phyloP scores from a whole-genome alignment of 73 alveolate species.

The Diophrys sp. region DNA sequence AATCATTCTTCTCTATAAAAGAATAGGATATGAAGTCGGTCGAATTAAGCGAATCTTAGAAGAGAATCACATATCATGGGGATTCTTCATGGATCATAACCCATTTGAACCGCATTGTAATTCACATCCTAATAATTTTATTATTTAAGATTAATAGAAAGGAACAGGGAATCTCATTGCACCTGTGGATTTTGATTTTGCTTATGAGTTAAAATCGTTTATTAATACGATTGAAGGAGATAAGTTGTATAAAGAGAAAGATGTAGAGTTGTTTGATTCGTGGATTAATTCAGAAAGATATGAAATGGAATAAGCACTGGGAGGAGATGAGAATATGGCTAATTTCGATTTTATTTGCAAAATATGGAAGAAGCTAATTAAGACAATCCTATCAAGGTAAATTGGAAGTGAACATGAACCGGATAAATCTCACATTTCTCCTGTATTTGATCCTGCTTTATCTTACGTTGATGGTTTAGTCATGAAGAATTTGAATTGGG shows the following conservation, averaged over 20 bases:
- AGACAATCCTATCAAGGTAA: no score
- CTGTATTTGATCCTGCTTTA: no score
- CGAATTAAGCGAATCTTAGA: constrained; percentile 56
- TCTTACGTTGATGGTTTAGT: no score
- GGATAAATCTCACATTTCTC: no score
- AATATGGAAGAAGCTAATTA: no score
- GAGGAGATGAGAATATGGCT: constrained; percentile 76
- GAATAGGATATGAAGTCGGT: constrained; percentile 73
- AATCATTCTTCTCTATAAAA: constrained; percentile 1
- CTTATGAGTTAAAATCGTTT: constrained; percentile 41
- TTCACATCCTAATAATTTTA: constrained; percentile 76
- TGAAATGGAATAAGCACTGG: constrained; percentile 55
- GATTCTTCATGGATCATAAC: constrained; percentile 76
- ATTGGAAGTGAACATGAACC: no score
- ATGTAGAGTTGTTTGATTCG: constrained; percentile 39
- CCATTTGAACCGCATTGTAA: constrained; percentile 72
- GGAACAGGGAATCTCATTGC: constrained; percentile 25
- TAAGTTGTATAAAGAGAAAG: constrained; percentile 15
- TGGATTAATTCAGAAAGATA: constrained; percentile 59
- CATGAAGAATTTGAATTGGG: no score
- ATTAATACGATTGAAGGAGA: constrained; percentile 47
- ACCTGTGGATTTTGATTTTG: constrained; percentile 75
- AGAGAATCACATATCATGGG: constrained; percentile 69
- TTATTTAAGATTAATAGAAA: constrained; percentile 30
- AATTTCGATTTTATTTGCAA: no score